Conservation (phyloP, 805 yeast genomes). For the Kuraishia capsulata region DNA sequence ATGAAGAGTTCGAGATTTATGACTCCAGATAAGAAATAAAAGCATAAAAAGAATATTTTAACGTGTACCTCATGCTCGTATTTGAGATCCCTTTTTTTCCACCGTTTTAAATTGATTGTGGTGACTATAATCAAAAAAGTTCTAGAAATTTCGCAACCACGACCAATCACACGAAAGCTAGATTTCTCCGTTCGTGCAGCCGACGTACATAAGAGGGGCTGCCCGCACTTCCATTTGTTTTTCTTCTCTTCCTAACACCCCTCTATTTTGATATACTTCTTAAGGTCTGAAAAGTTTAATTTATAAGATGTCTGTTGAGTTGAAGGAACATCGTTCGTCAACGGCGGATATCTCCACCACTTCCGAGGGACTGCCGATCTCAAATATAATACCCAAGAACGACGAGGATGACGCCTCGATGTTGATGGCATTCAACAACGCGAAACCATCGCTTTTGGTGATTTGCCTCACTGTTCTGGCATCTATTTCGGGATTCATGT, state of each 20-base stretch:
- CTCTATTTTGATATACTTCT: not conserved
- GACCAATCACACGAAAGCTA: too few relatives aligned
- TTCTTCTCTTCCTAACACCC: not conserved
- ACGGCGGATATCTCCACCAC: not conserved
- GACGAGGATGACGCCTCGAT: conserved; percentile 43
- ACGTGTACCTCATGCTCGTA: too few relatives aligned
- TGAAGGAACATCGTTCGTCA: not conserved
- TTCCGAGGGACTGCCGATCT: not conserved
- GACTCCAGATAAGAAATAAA: too few relatives aligned
- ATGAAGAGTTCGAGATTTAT: too few relatives aligned
- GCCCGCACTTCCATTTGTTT: not conserved
- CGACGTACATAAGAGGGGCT: not conserved
- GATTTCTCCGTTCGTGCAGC: not conserved
- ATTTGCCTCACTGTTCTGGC: conserved; percentile 64
- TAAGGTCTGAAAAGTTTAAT: not conserved
- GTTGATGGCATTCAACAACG: conserved; percentile 36
- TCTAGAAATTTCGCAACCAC: too few relatives aligned
- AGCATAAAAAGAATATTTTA: too few relatives aligned
- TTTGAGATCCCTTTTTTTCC: too few relatives aligned
- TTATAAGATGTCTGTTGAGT: not conserved
- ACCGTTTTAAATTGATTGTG: too few relatives aligned
- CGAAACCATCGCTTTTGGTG: conserved; percentile 54
- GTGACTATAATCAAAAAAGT: too few relatives aligned
- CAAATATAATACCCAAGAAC: conserved; percentile 23
- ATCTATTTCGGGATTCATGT: conserved; percentile 91